Conservation (phyloP, 331 rosid genomes). For the Saraca asoca region DNA sequence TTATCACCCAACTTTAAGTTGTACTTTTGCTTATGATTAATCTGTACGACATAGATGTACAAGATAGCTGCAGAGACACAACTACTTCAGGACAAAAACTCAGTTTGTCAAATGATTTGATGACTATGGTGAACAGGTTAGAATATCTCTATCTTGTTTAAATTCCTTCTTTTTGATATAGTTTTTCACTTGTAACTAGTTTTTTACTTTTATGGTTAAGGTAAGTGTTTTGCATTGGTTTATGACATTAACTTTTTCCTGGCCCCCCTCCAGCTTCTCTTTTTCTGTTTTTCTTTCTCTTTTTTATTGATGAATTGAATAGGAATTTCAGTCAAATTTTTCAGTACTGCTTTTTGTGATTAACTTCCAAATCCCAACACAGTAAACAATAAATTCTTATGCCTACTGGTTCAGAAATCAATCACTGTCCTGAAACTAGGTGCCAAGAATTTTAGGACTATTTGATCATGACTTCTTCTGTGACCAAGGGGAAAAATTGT, state of each 20-base stretch:
- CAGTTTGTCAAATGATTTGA: constrained; percentile 38
- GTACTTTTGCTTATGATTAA: constrained; percentile 13
- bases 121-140: constrained; percentile 45
- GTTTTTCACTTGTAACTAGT: neutral
- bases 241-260: neutral
- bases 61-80: constrained; percentile 41
- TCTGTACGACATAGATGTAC: constrained; percentile 42
- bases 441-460: too few relatives aligned
- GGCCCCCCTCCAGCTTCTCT: too few relatives aligned
- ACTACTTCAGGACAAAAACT: constrained; percentile 39
- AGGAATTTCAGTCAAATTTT: too few relatives aligned
- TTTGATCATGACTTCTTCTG: too few relatives aligned
- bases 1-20: too few relatives aligned
- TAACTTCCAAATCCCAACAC: too few relatives aligned
- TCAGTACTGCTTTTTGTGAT: too few relatives aligned
- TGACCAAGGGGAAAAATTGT: too few relatives aligned
- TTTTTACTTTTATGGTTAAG: constrained; percentile 8
- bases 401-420: constrained; percentile 18
- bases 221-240: constrained; percentile 11
- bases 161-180: constrained; percentile 14
- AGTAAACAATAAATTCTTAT: neutral
- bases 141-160: neutral
- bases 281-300: too few relatives aligned
- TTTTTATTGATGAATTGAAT: too few relatives aligned
- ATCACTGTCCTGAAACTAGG: neutral